Evolutionary conservation across 2,329 filamentous ascomycete species (phyloP).

Genomic region (Saccharata proteae): DNA sequence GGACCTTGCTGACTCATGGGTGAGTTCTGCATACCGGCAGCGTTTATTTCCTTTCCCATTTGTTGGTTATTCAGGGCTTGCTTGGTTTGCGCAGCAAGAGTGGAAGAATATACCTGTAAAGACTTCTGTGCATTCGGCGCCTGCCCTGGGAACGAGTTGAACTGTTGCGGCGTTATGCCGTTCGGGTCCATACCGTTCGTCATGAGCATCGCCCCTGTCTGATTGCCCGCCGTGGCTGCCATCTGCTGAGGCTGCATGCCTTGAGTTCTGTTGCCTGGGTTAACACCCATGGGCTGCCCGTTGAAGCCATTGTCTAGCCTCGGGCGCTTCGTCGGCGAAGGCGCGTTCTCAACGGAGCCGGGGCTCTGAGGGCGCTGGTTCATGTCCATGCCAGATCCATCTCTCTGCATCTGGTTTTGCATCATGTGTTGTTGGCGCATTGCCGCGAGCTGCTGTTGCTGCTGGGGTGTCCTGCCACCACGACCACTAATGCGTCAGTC

Average conservation of each 20-base stretch:
- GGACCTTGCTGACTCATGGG: constrained; percentile 59
- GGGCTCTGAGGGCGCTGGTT: constrained; percentile 70
- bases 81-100: constrained; percentile 71
- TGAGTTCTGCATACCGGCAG: constrained; percentile 64
- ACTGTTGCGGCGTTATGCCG: constrained; percentile 62
- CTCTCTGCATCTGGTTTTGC: constrained; percentile 67
- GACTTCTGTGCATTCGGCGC: constrained; percentile 59
- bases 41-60: constrained; percentile 60
- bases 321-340: constrained; percentile 82
- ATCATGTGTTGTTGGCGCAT: constrained; percentile 50
- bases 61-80: constrained; percentile 69
- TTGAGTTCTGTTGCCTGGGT: constrained; percentile 59
- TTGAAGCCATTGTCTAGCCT: constrained; percentile 70
- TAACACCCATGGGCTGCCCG: constrained; percentile 64
- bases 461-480: constrained; percentile 43
- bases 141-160: constrained; percentile 49
- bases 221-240: constrained; percentile 39
- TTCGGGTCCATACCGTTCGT: constrained; percentile 64
- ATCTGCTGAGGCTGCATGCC: constrained; percentile 60
- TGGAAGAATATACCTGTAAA: constrained; percentile 77
- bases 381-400: constrained; percentile 77
- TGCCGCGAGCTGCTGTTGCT: constrained; percentile 48
- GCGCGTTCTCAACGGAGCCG: constrained; percentile 71
- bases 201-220: constrained; percentile 49
- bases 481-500: constrained; percentile 1